These are phyloP conservation scores for Sporisorium reilianum DNA, from an alignment of 1,284 basidiomycete species.

Conservation along the genomic window DNA sequence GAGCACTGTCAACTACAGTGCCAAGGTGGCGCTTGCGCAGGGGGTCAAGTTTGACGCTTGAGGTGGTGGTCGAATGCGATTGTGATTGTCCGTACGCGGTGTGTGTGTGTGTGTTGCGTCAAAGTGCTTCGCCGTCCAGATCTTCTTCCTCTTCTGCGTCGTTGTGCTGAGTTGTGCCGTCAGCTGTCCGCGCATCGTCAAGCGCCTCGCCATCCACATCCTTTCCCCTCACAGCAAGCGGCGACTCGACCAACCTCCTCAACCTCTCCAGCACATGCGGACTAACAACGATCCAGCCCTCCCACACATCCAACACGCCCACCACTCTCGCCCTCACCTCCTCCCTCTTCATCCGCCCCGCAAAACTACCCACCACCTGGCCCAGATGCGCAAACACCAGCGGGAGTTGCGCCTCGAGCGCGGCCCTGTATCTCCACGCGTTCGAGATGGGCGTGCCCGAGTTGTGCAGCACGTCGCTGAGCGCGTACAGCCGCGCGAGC, in stretches of 20 bases:
- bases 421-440: conserved; percentile 71
- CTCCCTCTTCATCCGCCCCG: conserved; percentile 58
- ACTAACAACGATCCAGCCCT: conserved; percentile 81
- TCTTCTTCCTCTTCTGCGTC: conserved; percentile 21
- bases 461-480: conserved; percentile 98
- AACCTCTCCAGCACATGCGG: conserved; percentile 79
- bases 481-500: conserved; percentile 90
- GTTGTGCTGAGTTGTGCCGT: too few species aligned
- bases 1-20: conserved; percentile 92
- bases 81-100: not conserved
- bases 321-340: conserved; percentile 81
- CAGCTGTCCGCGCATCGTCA: too few species aligned
- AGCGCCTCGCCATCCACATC: conserved; percentile 35
- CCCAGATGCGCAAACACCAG: conserved; percentile 60
- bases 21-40: conserved; percentile 88
- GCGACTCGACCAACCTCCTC: conserved; percentile 43
- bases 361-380: conserved; percentile 44
- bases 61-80: not conserved
- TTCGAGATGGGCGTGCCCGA: conserved; percentile 84
- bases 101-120: not conserved
- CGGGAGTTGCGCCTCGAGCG: conserved; percentile 46
- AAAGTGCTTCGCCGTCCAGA: conserved; percentile 38
- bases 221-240: conserved; percentile 5
- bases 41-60: conserved; percentile 80
- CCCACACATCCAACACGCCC: conserved; percentile 89